These are phyloP conservation scores for Coemansia sp. DNA, from an alignment of 192 early-diverging fungal genomes.

Conservation along the genomic window DNA sequence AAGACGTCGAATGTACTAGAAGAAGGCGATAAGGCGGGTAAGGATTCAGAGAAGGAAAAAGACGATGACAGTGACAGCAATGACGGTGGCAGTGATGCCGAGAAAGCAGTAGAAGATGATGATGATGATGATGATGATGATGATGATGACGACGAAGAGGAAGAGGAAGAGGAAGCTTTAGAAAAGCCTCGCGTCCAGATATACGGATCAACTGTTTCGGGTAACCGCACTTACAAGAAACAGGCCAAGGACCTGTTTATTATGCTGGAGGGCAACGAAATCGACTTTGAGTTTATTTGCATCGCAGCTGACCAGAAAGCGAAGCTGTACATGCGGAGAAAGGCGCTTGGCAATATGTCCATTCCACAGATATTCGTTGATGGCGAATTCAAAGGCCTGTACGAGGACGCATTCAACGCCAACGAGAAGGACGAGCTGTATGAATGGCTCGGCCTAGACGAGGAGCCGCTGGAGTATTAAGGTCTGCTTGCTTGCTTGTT, in stretches of 20 bases:
- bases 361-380: constrained; percentile 58
- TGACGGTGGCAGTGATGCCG: background rate
- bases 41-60: background rate
- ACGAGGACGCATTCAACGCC: constrained; percentile 53
- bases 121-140: background rate
- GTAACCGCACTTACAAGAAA: constrained; percentile 53
- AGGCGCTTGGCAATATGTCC: constrained; percentile 52
- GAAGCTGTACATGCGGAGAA: constrained; percentile 55
- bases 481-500: background rate
- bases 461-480: constrained; percentile 51
- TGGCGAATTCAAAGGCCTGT: constrained; percentile 54
- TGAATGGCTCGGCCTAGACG: constrained; percentile 55
- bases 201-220: constrained; percentile 53
- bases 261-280: constrained; percentile 52
- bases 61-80: background rate
- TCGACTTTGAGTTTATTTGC: constrained; percentile 58
- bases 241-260: constrained; percentile 48
- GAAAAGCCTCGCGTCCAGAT: constrained; percentile 50
- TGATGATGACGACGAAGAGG: constrained; percentile 10
- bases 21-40: background rate
- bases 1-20: background rate
- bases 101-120: background rate
- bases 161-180: constrained; percentile 11
- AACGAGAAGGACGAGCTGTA: constrained; percentile 54
- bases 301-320: constrained; percentile 56